These are phyloP conservation scores for Teunomyces pallodes DNA, from an alignment of 805 yeast species.

Conservation along the genomic window DNA sequence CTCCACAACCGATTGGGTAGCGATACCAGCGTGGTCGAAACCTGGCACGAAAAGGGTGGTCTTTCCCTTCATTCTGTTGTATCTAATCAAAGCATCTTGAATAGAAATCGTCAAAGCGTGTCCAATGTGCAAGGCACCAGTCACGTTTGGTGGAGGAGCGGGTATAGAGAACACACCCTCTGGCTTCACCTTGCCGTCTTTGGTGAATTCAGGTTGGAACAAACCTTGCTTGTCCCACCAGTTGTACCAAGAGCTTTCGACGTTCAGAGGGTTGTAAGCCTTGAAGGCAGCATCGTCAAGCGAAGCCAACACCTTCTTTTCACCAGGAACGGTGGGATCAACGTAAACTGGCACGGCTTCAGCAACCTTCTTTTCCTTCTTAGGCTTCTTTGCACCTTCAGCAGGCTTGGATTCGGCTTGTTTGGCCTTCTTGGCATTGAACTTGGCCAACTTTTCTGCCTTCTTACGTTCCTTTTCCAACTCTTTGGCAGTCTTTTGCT, in stretches of 20 bases:
- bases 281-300: conserved; percentile 91
- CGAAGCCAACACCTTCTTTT: conserved; percentile 82
- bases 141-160: conserved; percentile 99
- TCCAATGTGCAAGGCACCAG: conserved; percentile 98
- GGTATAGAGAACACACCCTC: conserved; percentile 89
- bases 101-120: conserved; percentile 95
- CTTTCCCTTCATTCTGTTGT: conserved; percentile 95
- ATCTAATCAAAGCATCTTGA: conserved; percentile 91
- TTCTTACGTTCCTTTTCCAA: conserved; percentile 83
- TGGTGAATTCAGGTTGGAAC: conserved; percentile 81
- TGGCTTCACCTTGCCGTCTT: conserved; percentile 71
- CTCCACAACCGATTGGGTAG: conserved; percentile 97
- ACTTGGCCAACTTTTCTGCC: conserved; percentile 85
- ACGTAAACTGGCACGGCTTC: conserved; percentile 82
- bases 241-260: conserved; percentile 94
- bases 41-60: conserved; percentile 93
- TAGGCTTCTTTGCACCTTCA: conserved; percentile 54
- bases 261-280: conserved; percentile 88
- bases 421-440: conserved; percentile 76
- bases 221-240: conserved; percentile 94
- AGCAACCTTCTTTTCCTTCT: conserved; percentile 62
- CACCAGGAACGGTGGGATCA: conserved; percentile 84
- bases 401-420: conserved; percentile 47
- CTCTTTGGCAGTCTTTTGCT: conserved; percentile 72
- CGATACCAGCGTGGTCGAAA: conserved; percentile 98